Conservation (phyloP, 306 rosid species). For the Herpetospermum pedunculosum region DNA sequence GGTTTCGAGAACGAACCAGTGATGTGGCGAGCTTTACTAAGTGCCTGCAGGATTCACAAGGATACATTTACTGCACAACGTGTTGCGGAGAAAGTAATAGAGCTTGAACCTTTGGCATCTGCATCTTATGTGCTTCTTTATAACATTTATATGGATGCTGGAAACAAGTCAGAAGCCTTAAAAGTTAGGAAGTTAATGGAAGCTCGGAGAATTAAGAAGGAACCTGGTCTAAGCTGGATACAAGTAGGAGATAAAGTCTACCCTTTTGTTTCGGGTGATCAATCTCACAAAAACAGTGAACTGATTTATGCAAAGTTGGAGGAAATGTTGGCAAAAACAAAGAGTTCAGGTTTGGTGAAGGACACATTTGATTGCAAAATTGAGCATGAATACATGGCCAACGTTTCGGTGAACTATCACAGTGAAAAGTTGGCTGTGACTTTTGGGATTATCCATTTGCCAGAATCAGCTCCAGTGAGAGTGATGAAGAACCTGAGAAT, state of each 20-base stretch:
- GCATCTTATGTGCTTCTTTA: constrained; percentile 51
- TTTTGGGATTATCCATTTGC: constrained; percentile 36
- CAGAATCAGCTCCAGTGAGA: constrained; percentile 43
- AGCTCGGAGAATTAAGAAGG: constrained; percentile 41
- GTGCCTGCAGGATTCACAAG: constrained; percentile 45
- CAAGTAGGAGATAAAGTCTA: constrained; percentile 37
- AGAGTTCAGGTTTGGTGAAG: constrained; percentile 6
- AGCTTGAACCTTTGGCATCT: constrained; percentile 42
- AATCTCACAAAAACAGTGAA: constrained; percentile 31
- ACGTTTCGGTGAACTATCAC: constrained; percentile 21
- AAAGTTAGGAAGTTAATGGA: constrained; percentile 39
- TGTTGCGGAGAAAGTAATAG: constrained; percentile 35
- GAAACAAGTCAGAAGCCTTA: constrained; percentile 24
- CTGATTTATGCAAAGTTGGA: constrained; percentile 27
- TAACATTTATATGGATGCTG: constrained; percentile 38
- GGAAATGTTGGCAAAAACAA: constrained; percentile 25
- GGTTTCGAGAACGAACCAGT: constrained; percentile 38
- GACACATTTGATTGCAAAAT: constrained; percentile 11
- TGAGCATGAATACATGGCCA: constrained; percentile 3
- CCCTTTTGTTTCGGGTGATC: constrained; percentile 37
- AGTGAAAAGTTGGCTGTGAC: constrained; percentile 58
- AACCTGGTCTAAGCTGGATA: constrained; percentile 64
- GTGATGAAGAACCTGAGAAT: constrained; percentile 65
- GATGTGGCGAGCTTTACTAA: constrained; percentile 45
- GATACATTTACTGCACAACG: constrained; percentile 29